A percentile compares a stretch with the other conserved stretches of the same genome.
These are phyloP conservation scores for Chalciporus piperatus DNA, from an alignment of 768 basidiomycete species.

Conservation along the genomic window DNA sequence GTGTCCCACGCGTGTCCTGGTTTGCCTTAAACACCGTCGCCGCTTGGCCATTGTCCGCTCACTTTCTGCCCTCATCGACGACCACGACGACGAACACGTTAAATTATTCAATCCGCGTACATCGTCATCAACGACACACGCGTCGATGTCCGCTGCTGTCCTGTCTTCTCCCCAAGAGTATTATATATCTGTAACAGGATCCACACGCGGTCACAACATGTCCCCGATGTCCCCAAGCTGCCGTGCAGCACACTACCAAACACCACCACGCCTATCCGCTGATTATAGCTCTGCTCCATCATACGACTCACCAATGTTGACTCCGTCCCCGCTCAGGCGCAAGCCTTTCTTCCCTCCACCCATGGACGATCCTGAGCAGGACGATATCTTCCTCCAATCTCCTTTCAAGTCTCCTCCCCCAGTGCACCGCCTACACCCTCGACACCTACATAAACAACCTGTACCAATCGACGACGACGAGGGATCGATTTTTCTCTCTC, in stretches of 20 bases:
- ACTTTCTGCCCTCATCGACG: constrained; percentile 13
- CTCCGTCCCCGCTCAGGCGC: constrained; percentile 60
- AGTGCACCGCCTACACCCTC: constrained; percentile 42
- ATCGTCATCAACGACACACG: constrained; percentile 7
- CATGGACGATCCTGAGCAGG: constrained; percentile 32
- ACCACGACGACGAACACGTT: constrained; percentile 20
- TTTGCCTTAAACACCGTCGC: constrained; percentile 29
- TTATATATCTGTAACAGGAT: constrained; percentile 34
- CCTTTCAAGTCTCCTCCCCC: constrained; percentile 47
- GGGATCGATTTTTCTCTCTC: constrained; percentile 54
- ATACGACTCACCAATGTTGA: constrained; percentile 58
- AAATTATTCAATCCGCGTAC: constrained; percentile 13
- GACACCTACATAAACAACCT: constrained; percentile 36
- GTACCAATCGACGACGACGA: constrained; percentile 51
- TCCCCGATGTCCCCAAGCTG: constrained; percentile 33
- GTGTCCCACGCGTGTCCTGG: constrained; percentile 28
- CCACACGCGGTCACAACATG: constrained; percentile 31
- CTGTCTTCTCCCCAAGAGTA: constrained; percentile 34
- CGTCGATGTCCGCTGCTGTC: constrained; percentile 23
- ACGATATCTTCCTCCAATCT: constrained; percentile 55
- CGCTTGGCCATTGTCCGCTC: constrained; percentile 8
- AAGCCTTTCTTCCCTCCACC: constrained; percentile 39
- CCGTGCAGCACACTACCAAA: constrained; percentile 31
- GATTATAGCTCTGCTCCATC: constrained; percentile 26
- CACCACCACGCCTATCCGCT: constrained; percentile 32